Conservation (phyloP, 1,139 yeast genomes). For the Lodderomyces jiufengensis region DNA sequence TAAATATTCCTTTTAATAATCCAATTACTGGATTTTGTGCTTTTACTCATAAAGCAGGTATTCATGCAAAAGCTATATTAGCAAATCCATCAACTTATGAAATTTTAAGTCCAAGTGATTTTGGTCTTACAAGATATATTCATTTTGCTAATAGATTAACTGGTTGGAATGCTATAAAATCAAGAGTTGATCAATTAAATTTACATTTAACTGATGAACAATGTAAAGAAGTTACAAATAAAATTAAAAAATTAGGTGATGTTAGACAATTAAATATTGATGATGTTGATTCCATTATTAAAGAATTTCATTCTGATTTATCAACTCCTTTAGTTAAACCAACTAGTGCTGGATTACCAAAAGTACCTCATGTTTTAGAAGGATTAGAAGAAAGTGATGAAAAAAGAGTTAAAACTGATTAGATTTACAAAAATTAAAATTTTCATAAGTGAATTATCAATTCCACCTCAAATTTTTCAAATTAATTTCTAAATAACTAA, state of each 20-base stretch:
- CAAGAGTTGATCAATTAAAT: constrained; percentile 96
- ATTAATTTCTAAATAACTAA: no score
- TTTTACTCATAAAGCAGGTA: constrained; percentile 98
- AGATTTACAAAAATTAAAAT: not conserved
- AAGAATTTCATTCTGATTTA: constrained; percentile 81
- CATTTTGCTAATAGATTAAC: constrained; percentile 97
- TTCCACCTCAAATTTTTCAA: no score
- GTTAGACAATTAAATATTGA: constrained; percentile 92
- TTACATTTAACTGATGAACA: constrained; percentile 87
- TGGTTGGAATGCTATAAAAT: constrained; percentile 98
- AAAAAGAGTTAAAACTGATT: constrained; percentile 9
- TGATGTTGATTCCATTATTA: constrained; percentile 95
- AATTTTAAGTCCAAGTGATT: constrained; percentile 90
- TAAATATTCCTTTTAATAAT: constrained; percentile 95
- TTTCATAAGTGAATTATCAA: no score
- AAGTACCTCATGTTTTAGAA: constrained; percentile 12
- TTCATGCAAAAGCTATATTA: constrained; percentile 96
- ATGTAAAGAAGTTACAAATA: constrained; percentile 89
- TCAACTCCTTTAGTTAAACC: constrained; percentile 19
- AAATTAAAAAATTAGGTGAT: constrained; percentile 92
- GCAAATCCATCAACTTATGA: constrained; percentile 99
- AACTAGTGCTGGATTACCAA: constrained; percentile 10
- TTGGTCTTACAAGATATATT: constrained; percentile 91
- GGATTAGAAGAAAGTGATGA: constrained; percentile 12
- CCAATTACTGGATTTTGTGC: constrained; percentile 99